Evolutionary conservation across 2,329 filamentous ascomycete genomes (phyloP).

Genomic region (Davidsoniella australis): DNA sequence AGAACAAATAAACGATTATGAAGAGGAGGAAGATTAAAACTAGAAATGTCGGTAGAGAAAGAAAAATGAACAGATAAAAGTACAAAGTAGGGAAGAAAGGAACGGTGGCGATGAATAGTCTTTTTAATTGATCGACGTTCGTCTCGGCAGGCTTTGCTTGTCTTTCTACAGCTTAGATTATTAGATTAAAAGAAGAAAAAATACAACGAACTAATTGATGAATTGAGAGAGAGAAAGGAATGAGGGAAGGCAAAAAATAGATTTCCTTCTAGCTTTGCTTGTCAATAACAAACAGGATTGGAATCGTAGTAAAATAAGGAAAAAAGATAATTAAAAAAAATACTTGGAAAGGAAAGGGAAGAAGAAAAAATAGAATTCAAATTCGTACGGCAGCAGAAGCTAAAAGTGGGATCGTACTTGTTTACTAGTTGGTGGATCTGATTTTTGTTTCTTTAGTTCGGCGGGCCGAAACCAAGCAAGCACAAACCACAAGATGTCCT

Average conservation of each 20-base stretch:
- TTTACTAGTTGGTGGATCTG: too few species aligned
- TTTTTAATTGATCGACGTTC: not conserved
- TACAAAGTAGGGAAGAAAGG: slow-evolving; percentile 3
- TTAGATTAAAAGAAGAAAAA: too few species aligned
- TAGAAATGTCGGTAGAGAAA: not conserved
- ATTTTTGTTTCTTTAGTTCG: too few species aligned
- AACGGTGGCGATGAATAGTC: slow-evolving; percentile 1
- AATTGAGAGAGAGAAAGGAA: too few species aligned
- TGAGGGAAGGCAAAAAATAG: too few species aligned
- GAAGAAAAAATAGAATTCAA: not conserved
- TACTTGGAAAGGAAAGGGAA: not conserved
- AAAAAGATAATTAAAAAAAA: not conserved
- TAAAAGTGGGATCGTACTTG: not conserved
- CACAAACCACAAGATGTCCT: not conserved
- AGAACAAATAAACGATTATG: not conserved
- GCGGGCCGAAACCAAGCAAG: not conserved
- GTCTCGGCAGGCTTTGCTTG: not conserved
- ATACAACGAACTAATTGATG: too few species aligned
- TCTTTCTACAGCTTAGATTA: too few species aligned
- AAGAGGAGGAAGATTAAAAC: not conserved
- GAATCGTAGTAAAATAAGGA: not conserved
- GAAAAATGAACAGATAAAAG: not conserved
- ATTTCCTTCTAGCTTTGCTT: too few species aligned
- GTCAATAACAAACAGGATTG: too few species aligned
- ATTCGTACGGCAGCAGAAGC: not conserved